Evolutionary conservation across 2,329 filamentous ascomycete genomes (phyloP).

Genomic region (Ceratocystiopsis brevicomis): DNA sequence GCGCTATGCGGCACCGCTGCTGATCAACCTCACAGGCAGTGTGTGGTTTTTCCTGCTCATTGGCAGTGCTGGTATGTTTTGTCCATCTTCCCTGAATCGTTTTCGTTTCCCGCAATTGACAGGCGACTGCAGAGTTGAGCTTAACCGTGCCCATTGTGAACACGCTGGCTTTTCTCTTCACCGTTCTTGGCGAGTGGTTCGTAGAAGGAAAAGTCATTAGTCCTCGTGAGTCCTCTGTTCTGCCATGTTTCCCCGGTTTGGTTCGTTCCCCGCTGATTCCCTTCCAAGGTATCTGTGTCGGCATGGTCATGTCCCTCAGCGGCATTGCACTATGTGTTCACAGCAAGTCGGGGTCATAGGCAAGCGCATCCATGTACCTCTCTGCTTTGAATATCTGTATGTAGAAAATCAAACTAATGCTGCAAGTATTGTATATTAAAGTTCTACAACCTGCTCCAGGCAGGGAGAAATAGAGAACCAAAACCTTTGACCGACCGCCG

Average conservation of each 20-base stretch:
- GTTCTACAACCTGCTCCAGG: slow-evolving; percentile 1
- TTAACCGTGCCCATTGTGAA: slow-evolving; percentile 91
- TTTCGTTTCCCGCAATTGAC: not conserved
- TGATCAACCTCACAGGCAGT: slow-evolving; percentile 80
- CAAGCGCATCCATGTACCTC: not conserved
- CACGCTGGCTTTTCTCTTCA: slow-evolving; percentile 87
- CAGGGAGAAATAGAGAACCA: not conserved
- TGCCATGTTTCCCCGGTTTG: not conserved
- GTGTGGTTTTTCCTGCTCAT: slow-evolving; percentile 95
- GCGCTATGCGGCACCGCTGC: slow-evolving; percentile 63
- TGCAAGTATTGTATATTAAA: not conserved
- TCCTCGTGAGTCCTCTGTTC: slow-evolving; percentile 34
- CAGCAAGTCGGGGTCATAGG: slow-evolving; percentile 25
- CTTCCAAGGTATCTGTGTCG: slow-evolving; percentile 57
- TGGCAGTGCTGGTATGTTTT: slow-evolving; percentile 62
- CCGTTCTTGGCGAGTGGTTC: slow-evolving; percentile 86
- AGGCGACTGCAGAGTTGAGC: slow-evolving; percentile 48
- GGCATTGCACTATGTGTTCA: slow-evolving; percentile 76
- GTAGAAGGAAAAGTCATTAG: slow-evolving; percentile 82
- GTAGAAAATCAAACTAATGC: not conserved
- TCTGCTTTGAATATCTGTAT: not conserved
- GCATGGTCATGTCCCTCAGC: slow-evolving; percentile 58
- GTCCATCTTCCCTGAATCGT: slow-evolving; percentile 1
- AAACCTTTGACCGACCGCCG: no score
- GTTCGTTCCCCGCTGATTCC: not conserved